Conservation (phyloP, 2,329 filamentous ascomycete species). For the Fusarium goolgardi region DNA sequence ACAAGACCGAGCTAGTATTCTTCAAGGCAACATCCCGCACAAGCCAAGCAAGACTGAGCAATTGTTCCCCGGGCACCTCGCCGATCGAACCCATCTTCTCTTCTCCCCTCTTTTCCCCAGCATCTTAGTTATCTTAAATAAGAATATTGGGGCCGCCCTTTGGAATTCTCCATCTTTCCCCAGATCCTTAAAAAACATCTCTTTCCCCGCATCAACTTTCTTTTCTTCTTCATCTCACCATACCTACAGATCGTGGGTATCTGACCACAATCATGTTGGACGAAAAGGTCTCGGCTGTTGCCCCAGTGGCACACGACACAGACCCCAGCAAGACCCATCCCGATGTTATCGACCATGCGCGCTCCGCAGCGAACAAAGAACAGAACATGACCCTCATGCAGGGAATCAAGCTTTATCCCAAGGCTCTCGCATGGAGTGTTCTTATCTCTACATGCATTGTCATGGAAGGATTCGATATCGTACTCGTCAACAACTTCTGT, state of each 20-base stretch:
- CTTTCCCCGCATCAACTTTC: slow-evolving; percentile 26
- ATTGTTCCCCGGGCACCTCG: slow-evolving; percentile 3
- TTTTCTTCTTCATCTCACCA: not conserved
- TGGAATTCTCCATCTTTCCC: slow-evolving; percentile 21
- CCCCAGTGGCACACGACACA: slow-evolving; percentile 10
- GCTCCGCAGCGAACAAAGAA: slow-evolving; percentile 35
- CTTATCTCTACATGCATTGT: slow-evolving; percentile 43
- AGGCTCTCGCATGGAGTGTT: slow-evolving; percentile 39
- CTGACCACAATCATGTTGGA: slow-evolving; percentile 8
- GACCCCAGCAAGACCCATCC: slow-evolving; percentile 38
- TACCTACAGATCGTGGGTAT: not conserved
- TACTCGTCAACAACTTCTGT: slow-evolving; percentile 42
- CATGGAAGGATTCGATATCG: slow-evolving; percentile 42
- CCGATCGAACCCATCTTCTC: not conserved
- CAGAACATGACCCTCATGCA: slow-evolving; percentile 42
- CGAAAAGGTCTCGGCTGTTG: slow-evolving; percentile 24
- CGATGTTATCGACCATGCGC: slow-evolving; percentile 38
- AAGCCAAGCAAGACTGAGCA: not conserved
- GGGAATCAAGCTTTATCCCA: slow-evolving; percentile 41
- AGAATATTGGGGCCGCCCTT: slow-evolving; percentile 19
- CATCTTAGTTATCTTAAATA: slow-evolving; percentile 15
- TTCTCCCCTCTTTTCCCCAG: slow-evolving; percentile 7
- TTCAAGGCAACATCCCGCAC: slow-evolving; percentile 12
- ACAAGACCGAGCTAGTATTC: slow-evolving; percentile 11
- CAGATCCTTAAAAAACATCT: slow-evolving; percentile 8